phyloP scores from a whole-genome alignment of 2,329 filamentous ascomycete species.

The Sclerotinia spermophila region DNA sequence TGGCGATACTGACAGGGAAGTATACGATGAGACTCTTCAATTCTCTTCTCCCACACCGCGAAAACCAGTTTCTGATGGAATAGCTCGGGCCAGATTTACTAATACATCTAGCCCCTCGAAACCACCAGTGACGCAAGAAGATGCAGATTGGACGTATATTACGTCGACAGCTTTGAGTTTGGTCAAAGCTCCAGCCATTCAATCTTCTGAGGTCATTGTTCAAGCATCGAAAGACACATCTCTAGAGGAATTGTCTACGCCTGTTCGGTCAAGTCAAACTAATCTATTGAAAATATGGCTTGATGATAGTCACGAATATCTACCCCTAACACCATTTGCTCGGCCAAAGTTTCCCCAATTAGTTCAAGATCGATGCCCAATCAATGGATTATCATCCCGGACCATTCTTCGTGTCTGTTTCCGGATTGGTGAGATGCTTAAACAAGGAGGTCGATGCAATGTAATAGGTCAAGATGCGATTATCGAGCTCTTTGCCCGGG shows the following conservation, averaged over 20 bases:
- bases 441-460: constrained; percentile 43
- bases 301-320: constrained; percentile 34
- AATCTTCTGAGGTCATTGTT: neutral
- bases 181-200: neutral
- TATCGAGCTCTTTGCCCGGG: constrained; percentile 62
- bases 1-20: constrained; percentile 23
- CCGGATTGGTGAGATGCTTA: constrained; percentile 57
- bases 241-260: neutral
- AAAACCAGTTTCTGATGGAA: neutral
- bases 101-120: constrained; percentile 20
- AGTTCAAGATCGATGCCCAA: constrained; percentile 49
- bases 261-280: neutral
- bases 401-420: constrained; percentile 58
- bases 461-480: constrained; percentile 50
- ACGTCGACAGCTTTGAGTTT: neutral
- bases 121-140: constrained; percentile 10
- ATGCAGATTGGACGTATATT: constrained; percentile 13
- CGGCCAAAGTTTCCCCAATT: constrained; percentile 49
- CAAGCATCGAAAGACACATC: too few relatives aligned
- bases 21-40: constrained; percentile 33
- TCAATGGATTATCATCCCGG: constrained; percentile 49
- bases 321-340: constrained; percentile 43
- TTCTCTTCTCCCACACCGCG: constrained; percentile 28
- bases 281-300: neutral
- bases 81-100: constrained; percentile 15